Percentiles rank a stretch among this genome's conserved stretches.
These are phyloP conservation scores for Trichodelitschia bisporula DNA, from an alignment of 495 filamentous ascomycete genomes.

Conservation along the genomic window DNA sequence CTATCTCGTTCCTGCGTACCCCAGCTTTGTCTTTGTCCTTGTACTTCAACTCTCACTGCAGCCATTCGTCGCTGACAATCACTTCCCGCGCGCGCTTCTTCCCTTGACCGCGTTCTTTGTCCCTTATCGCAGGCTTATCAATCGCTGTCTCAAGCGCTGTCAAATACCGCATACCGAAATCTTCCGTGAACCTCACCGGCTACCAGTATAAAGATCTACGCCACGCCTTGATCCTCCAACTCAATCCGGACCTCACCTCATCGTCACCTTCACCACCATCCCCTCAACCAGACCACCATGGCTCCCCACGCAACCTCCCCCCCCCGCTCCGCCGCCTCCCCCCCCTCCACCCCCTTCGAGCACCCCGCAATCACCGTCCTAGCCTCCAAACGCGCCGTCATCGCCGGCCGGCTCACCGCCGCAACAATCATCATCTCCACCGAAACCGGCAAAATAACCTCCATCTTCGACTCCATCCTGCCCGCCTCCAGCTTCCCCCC, in stretches of 20 bases:
- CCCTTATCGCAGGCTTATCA: too few species aligned
- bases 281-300: conserved; percentile 4
- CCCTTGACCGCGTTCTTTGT: too few species aligned
- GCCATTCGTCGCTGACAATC: too few species aligned
- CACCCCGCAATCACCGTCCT: conserved; percentile 35
- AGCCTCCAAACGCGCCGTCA: conserved; percentile 56
- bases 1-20: too few species aligned
- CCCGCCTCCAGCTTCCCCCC: conserved; percentile 45
- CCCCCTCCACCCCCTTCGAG: conserved; percentile 9
- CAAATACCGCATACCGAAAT: too few species aligned
- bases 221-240: not conserved
- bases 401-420: conserved; percentile 39
- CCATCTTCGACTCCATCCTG: conserved; percentile 47
- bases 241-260: not conserved
- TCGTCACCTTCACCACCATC: not conserved
- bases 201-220: too few species aligned
- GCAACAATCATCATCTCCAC: conserved; percentile 62
- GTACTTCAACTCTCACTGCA: too few species aligned
- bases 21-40: too few species aligned
- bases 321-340: conserved; percentile 6
- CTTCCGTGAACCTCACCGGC: too few species aligned
- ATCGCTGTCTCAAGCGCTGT: too few species aligned
- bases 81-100: too few species aligned
- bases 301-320: conserved; percentile 12
- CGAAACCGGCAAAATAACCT: conserved; percentile 59